Evolutionary conservation across 2,329 filamentous ascomycete species (phyloP).

Genomic region (Botryotinia calthae): DNA sequence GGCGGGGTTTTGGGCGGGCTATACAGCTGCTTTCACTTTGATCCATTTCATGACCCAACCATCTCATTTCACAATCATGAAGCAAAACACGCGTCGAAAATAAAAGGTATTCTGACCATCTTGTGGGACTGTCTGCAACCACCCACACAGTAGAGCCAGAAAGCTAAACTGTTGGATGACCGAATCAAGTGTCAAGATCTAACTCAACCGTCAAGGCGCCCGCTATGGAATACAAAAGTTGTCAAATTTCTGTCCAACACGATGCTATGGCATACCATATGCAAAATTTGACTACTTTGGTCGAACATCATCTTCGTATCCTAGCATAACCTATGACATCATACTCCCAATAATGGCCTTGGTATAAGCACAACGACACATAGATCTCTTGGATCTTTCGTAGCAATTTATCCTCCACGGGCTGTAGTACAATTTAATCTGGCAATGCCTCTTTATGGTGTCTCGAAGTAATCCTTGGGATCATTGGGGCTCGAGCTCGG

Average conservation of each 20-base stretch:
- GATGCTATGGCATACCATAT: not conserved
- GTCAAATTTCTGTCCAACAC: not conserved
- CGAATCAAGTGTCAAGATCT: not conserved
- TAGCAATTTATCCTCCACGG: not conserved
- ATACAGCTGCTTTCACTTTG: not conserved
- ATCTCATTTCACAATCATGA: not conserved
- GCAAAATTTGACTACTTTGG: not conserved
- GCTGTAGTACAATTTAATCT: not conserved
- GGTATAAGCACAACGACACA: not conserved
- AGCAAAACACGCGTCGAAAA: not conserved
- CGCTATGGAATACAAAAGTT: not conserved
- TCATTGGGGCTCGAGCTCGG: not conserved
- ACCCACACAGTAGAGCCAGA: not conserved
- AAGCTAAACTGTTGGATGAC: not conserved
- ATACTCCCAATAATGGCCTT: not conserved
- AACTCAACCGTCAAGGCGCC: not conserved
- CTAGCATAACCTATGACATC: slow-evolving; percentile 1
- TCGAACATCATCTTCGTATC: not conserved
- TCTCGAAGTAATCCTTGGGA: not conserved
- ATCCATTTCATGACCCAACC: not conserved
- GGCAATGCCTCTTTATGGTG: not conserved
- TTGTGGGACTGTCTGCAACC: not conserved
- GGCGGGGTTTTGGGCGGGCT: not conserved
- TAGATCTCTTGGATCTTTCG: not conserved
- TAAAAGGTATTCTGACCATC: not conserved